A percentile compares a stretch with the other conserved stretches of the same genome.
Conservation (phyloP, 2,329 filamentous ascomycete species). For the Talaromyces sp. region DNA sequence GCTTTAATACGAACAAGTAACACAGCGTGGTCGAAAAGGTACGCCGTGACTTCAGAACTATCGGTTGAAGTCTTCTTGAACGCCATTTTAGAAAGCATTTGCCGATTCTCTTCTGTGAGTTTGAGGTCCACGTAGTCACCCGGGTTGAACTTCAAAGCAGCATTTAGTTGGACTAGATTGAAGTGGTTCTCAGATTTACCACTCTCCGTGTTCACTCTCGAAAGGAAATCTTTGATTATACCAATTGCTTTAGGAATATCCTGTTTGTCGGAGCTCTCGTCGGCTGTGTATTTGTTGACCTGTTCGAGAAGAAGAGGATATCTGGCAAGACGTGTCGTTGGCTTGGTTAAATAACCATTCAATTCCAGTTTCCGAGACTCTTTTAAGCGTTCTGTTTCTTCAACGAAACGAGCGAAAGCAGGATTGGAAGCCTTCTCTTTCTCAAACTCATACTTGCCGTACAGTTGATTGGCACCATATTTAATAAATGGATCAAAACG, state of each 20-base stretch:
- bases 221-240: slow-evolving; percentile 81
- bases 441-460: slow-evolving; percentile 97
- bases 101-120: slow-evolving; percentile 86
- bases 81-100: slow-evolving; percentile 88
- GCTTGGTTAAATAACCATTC: slow-evolving; percentile 96
- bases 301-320: slow-evolving; percentile 91
- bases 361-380: slow-evolving; percentile 95
- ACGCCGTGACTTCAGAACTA: slow-evolving; percentile 84
- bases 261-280: slow-evolving; percentile 81
- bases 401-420: slow-evolving; percentile 84
- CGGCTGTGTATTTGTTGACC: slow-evolving; percentile 84
- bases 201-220: slow-evolving; percentile 86
- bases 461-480: slow-evolving; percentile 92
- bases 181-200: slow-evolving; percentile 97
- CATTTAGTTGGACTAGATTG: slow-evolving; percentile 86
- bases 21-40: slow-evolving; percentile 93
- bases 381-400: slow-evolving; percentile 92
- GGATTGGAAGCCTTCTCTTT: slow-evolving; percentile 86
- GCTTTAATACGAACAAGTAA: slow-evolving; percentile 87
- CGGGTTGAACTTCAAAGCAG: slow-evolving; percentile 83
- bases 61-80: slow-evolving; percentile 92
- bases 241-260: slow-evolving; percentile 87
- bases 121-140: slow-evolving; percentile 92
- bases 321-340: slow-evolving; percentile 87
- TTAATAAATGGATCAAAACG: slow-evolving; percentile 94